Conservation (phyloP, 176 grass and related monocot genomes). For the Phragmites australis region DNA sequence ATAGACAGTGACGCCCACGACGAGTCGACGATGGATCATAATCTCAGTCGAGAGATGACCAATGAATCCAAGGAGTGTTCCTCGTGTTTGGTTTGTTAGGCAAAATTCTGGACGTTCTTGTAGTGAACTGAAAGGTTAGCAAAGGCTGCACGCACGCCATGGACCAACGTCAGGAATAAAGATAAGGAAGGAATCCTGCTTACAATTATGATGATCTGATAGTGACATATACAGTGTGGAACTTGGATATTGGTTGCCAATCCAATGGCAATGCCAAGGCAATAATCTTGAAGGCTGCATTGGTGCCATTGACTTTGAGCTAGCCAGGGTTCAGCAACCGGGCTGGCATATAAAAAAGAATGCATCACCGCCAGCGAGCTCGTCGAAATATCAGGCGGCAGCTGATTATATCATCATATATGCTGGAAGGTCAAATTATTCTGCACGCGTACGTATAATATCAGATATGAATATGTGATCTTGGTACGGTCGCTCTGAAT, state of each 20-base stretch:
- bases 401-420: neutral
- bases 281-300: neutral
- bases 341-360: neutral
- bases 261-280: constrained; percentile 31
- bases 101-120: neutral
- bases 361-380: neutral
- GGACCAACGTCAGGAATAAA: constrained; percentile 46
- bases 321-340: neutral
- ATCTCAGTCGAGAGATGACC: constrained; percentile 2
- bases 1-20: neutral
- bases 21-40: neutral
- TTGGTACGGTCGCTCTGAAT: constrained; percentile 25
- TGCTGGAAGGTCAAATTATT: constrained; percentile 12
- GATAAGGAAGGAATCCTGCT: constrained; percentile 41
- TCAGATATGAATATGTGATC: neutral
- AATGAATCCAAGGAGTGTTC: neutral
- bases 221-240: constrained; percentile 30
- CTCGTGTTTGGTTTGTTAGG: constrained; percentile 10
- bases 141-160: constrained; percentile 52
- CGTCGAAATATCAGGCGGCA: neutral
- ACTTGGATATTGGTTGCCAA: constrained; percentile 21
- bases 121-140: constrained; percentile 42
- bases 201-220: constrained; percentile 35
- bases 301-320: constrained; percentile 40
- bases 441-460: neutral